Percentiles rank a stretch among this genome's conserved stretches.
phyloP scores from a whole-genome alignment of 805 yeast genomes.

The Suhomyces emberorum region DNA sequence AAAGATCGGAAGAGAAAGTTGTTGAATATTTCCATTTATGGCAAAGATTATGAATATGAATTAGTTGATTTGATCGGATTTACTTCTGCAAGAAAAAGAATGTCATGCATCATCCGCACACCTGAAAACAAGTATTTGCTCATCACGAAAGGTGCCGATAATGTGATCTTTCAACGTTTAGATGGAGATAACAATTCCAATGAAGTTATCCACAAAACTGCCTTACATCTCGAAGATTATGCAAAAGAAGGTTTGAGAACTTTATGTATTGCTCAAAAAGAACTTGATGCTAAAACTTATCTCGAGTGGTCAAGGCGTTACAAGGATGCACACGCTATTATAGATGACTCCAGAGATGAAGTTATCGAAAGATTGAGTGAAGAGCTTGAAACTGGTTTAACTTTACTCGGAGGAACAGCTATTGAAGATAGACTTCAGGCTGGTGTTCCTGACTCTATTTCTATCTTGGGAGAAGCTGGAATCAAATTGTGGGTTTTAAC shows the following conservation, averaged over 20 bases:
- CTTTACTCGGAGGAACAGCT: slow-evolving; percentile 77
- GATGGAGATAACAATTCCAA: slow-evolving; percentile 38
- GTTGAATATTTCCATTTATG: slow-evolving; percentile 44
- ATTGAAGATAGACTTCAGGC: slow-evolving; percentile 83
- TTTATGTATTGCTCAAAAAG: slow-evolving; percentile 62
- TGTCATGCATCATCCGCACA: slow-evolving; percentile 64
- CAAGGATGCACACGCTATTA: slow-evolving; percentile 55
- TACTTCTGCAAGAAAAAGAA: slow-evolving; percentile 70
- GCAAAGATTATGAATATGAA: slow-evolving; percentile 43
- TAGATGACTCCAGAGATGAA: slow-evolving; percentile 55
- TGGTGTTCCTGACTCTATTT: slow-evolving; percentile 82
- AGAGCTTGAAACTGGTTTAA: slow-evolving; percentile 62
- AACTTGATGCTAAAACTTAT: slow-evolving; percentile 44
- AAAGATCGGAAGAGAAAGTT: slow-evolving; percentile 50
- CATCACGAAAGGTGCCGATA: slow-evolving; percentile 74
- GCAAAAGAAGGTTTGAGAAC: slow-evolving; percentile 81
- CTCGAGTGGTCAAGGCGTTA: slow-evolving; percentile 54
- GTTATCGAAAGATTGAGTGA: slow-evolving; percentile 51
- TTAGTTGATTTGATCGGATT: slow-evolving; percentile 59
- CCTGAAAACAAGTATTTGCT: slow-evolving; percentile 43
- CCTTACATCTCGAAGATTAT: slow-evolving; percentile 60
- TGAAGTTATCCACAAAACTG: slow-evolving; percentile 52
- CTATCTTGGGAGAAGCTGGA: slow-evolving; percentile 68
- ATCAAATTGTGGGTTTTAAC: slow-evolving; percentile 83
- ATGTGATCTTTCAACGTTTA: slow-evolving; percentile 50